These are phyloP conservation scores for Sugiyamaella marilandica DNA, from an alignment of 805 yeast species.

Conservation along the genomic window DNA sequence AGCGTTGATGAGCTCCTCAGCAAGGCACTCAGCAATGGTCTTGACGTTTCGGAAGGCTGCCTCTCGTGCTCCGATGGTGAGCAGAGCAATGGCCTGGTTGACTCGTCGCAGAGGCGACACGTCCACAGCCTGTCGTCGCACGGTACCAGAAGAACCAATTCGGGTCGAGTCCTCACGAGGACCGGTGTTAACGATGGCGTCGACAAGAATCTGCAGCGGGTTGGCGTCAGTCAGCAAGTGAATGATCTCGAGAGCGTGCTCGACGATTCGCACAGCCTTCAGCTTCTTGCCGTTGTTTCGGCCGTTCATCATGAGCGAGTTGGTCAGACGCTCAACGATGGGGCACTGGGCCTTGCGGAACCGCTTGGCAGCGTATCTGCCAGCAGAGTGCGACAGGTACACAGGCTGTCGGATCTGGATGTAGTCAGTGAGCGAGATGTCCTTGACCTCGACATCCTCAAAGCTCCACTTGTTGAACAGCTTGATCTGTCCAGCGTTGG, in stretches of 20 bases:
- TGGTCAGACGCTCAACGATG: slow-evolving; percentile 97
- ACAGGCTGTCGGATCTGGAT: slow-evolving; percentile 96
- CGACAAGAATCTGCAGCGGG: slow-evolving; percentile 99
- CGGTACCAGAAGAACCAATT: slow-evolving; percentile 99
- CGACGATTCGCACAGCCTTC: slow-evolving; percentile 99
- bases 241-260: slow-evolving; percentile 98
- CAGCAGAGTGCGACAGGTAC: slow-evolving; percentile 98
- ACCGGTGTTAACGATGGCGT: slow-evolving; percentile 99
- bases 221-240: slow-evolving; percentile 95
- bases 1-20: slow-evolving; percentile 99
- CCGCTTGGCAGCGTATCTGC: slow-evolving; percentile 99
- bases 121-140: slow-evolving; percentile 99
- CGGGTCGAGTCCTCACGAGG: slow-evolving; percentile 99
- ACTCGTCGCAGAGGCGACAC: slow-evolving; percentile 99
- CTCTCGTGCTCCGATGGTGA: slow-evolving; percentile 99
- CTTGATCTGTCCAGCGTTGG: slow-evolving; percentile 93
- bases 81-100: slow-evolving; percentile 96
- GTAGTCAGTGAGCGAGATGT: slow-evolving; percentile 97
- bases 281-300: slow-evolving; percentile 99
- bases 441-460: slow-evolving; percentile 96
- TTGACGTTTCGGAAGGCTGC: slow-evolving; percentile 99
- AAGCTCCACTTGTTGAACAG: slow-evolving; percentile 99
- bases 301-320: slow-evolving; percentile 99
- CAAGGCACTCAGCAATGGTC: slow-evolving; percentile 99
- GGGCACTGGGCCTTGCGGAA: slow-evolving; percentile 99